Percentiles rank a stretch among this genome's conserved stretches.
Evolutionary conservation across 352 stramenopile species (phyloP).

Genomic region (Pythium rishiriense): DNA sequence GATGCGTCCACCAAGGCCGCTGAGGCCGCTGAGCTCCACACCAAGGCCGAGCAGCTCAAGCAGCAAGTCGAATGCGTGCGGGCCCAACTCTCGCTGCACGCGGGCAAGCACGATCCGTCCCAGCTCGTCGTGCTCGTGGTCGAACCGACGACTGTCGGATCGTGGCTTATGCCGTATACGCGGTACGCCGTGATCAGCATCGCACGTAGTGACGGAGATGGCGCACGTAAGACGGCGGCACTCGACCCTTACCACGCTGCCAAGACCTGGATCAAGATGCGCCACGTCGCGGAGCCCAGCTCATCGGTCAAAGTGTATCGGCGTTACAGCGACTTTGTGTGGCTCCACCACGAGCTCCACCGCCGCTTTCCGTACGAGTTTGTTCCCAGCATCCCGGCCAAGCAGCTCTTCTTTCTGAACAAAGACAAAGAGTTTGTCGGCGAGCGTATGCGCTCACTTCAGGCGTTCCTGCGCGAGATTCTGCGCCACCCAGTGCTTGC

Average conservation of each 20-base stretch:
- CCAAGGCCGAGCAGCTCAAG: constrained; percentile 68
- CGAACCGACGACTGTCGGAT: constrained; percentile 78
- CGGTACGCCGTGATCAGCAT: constrained; percentile 83
- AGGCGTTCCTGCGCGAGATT: constrained; percentile 79
- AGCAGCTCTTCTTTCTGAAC: constrained; percentile 86
- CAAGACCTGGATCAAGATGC: constrained; percentile 76
- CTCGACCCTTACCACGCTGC: constrained; percentile 72
- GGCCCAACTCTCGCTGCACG: constrained; percentile 74
- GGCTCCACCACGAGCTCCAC: constrained; percentile 68
- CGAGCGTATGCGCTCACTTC: constrained; percentile 76
- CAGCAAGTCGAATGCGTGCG: constrained; percentile 78
- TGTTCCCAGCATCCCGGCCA: constrained; percentile 71
- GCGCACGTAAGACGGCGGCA: not conserved
- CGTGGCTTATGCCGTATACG: constrained; percentile 83
- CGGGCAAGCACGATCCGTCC: constrained; percentile 69
- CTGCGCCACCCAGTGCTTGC: constrained; percentile 68
- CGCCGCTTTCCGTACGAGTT: constrained; percentile 74
- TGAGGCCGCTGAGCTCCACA: constrained; percentile 67
- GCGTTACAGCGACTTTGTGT: constrained; percentile 87
- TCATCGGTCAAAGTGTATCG: constrained; percentile 84
- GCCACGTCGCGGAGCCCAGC: constrained; percentile 67
- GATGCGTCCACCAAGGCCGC: constrained; percentile 68
- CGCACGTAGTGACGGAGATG: constrained; percentile 42
- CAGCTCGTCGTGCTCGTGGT: constrained; percentile 82
- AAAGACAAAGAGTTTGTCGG: constrained; percentile 86